Conservation (phyloP, 495 filamentous ascomycete genomes). For the Bryoglossum gracile region DNA sequence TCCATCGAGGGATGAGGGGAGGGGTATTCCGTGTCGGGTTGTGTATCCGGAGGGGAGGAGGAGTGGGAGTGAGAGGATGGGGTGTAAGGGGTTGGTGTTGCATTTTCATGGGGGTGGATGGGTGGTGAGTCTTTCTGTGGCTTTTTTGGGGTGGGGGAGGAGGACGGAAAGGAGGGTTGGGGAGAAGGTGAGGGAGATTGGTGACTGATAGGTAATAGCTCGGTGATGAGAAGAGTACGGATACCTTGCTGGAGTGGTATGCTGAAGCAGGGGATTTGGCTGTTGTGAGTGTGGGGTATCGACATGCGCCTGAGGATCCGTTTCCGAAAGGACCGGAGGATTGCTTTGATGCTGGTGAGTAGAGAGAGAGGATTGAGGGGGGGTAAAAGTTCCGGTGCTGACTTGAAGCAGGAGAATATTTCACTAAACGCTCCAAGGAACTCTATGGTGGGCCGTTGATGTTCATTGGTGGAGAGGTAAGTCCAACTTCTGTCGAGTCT, state of each 20-base stretch:
- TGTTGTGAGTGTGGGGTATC: slow-evolving; percentile 49
- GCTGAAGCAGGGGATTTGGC: slow-evolving; percentile 37
- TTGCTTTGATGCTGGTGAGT: slow-evolving; percentile 37
- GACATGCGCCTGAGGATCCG: slow-evolving; percentile 52
- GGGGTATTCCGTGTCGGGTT: slow-evolving; percentile 41
- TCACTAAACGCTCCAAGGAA: slow-evolving; percentile 37
- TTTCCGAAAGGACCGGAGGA: slow-evolving; percentile 46
- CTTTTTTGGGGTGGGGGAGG: too few species aligned
- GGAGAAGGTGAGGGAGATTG: too few species aligned
- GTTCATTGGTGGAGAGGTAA: slow-evolving; percentile 31
- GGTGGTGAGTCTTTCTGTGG: too few species aligned
- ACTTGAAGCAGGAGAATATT: slow-evolving; percentile 40
- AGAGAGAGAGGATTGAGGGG: too few species aligned
- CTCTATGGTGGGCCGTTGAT: slow-evolving; percentile 34
- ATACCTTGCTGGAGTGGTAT: slow-evolving; percentile 32
- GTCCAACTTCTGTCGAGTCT: slow-evolving; percentile 13
- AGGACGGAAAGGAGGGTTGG: too few species aligned
- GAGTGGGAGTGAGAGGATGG: slow-evolving; percentile 25
- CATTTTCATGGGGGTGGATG: slow-evolving; percentile 52
- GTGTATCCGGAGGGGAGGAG: slow-evolving; percentile 30
- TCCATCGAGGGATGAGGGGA: slow-evolving; percentile 41
- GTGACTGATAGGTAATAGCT: neutral
- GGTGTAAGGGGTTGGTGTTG: slow-evolving; percentile 38
- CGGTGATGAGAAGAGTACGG: slow-evolving; percentile 25
- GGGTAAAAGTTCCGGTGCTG: slow-evolving; percentile 32